Evolutionary conservation across 805 yeast genomes (phyloP), one percentile per base, ranked within the genome.

Genomic region (Barnettozyma californica): DNA sequence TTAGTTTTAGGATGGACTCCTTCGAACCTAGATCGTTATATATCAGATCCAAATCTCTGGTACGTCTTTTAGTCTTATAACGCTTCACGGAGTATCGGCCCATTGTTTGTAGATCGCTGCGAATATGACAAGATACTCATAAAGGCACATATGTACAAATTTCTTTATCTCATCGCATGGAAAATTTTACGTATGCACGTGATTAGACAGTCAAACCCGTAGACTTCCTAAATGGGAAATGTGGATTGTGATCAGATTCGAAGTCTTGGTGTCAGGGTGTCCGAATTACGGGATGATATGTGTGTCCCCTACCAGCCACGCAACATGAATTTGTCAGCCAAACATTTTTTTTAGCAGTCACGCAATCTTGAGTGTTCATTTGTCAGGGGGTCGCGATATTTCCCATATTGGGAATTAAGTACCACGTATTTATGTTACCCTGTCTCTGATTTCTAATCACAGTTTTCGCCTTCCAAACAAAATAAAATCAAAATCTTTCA

Each of bases 11-110:
- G 47, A 89, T 83, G n/a, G 83, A 69, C 35, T 82, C 85, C 36
- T 77, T 73, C 4, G 81, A 67, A 2, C 84, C 70, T 45, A 94
- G 67, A 61, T 94, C 99, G 35, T 79, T 73, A 61, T 84, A 80
- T 51, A 94, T 84, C 60, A 83, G 78, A 63, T 94, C 99, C 50
- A 87, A 70, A 60, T 90, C 97, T 64, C 84, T 80, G 2, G 84
- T 80, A 75, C 89, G 81, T 76, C 95, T 81, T 67, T 86, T 91
- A 5, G 96, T 89, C 75, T 91, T 91, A 66, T 87, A 91, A 65
- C 91, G 77, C 65, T 81, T 84, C 23, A 86, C 91, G 50, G 91
- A 82, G 64, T 87, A 87, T 72, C 95, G 81, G 48, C 96, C 96
- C 96, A 88, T 88, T 40, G 39, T 60, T 41, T 45, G 5, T 14